A percentile compares a stretch with the other conserved stretches of the same genome.
Evolutionary conservation across 1,139 yeast species (phyloP).

Genomic region (Debaryomycetaceae sp.): DNA sequence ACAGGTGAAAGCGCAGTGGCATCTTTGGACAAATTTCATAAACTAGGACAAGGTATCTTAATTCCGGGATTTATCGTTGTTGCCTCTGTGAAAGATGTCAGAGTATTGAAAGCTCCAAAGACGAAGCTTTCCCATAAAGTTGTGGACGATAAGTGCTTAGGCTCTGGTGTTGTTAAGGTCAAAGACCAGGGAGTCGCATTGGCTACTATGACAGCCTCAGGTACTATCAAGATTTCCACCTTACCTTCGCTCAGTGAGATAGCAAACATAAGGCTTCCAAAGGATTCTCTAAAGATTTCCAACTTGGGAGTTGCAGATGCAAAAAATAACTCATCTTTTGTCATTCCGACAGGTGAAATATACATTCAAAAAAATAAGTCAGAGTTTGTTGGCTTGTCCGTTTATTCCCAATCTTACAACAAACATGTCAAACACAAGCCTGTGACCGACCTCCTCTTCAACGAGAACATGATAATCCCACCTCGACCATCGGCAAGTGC

Average conservation of each 20-base stretch:
- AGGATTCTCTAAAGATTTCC: constrained; percentile 15
- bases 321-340: constrained; percentile 23
- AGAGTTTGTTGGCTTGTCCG: constrained; percentile 43
- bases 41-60: constrained; percentile 58
- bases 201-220: constrained; percentile 35
- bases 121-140: constrained; percentile 63
- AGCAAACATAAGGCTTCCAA: constrained; percentile 34
- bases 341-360: constrained; percentile 73
- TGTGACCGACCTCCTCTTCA: constrained; percentile 52
- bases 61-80: constrained; percentile 63
- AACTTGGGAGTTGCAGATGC: constrained; percentile 14
- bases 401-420: constrained; percentile 40
- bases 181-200: constrained; percentile 32
- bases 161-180: constrained; percentile 33
- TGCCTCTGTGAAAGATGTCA: constrained; percentile 58
- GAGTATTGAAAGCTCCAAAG: constrained; percentile 61
- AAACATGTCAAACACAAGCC: constrained; percentile 18
- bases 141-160: constrained; percentile 60
- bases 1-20: constrained; percentile 69
- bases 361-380: constrained; percentile 56
- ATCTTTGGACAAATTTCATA: constrained; percentile 53
- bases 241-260: constrained; percentile 40
- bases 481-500: constrained; percentile 79
- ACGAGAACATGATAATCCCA: constrained; percentile 62
- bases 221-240: constrained; percentile 37